Base-by-base conservation (phyloP, 2,329 filamentous ascomycete species). In the Cryphonectria naterciae region DNA sequence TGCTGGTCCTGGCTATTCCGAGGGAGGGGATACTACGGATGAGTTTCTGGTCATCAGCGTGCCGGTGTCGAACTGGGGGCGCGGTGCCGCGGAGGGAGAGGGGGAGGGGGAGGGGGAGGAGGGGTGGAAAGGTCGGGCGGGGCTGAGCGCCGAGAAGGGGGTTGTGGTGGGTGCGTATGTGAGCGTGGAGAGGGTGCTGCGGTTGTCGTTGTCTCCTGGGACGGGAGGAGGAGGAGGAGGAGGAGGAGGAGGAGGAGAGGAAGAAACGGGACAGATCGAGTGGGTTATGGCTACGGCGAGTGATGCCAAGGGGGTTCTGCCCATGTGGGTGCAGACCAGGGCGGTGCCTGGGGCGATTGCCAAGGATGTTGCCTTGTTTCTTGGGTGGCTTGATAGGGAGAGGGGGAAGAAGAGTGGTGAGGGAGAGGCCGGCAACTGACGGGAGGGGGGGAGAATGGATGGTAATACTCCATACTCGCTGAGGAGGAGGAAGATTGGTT, bases 211-310 rank as follows among this genome's bases (percentile, higher is more conserved):
- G 3, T 79, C 19, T 0, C 79, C 6, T 77, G 75, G 8, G 32
- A 54, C 37, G n/a, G 4, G 73, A 71, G 32, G 77, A 80, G 6
- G 68, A 70, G 19, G 74, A 46, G 19, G 66, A 68, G 2, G 63
- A 43, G 4, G 71, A 68, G 7, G 74, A 70, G 7, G 77, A 75
- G 25, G 81, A 81, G 75, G 69, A 5, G 77, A 75, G n/a, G 81
- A 41, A 13, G 39, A 15, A 13, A 41, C 39, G 39, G 43, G 82
- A 0, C 78, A 81, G 25, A 84, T 93, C 63, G 89, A 92, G 79
- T 96, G 93, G 93, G 83, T 91, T 70, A 95, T 95, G 91, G 91
- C 89, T 11, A 95, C 92, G 13, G 87, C 90, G 15, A 92, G 89
- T 71, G 88, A 95, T 78, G 92, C 92, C 0, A 85, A 85, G 68